phyloP scores from a whole-genome alignment of 2,329 filamentous ascomycete species.

The Talaromyces rugulosus region DNA sequence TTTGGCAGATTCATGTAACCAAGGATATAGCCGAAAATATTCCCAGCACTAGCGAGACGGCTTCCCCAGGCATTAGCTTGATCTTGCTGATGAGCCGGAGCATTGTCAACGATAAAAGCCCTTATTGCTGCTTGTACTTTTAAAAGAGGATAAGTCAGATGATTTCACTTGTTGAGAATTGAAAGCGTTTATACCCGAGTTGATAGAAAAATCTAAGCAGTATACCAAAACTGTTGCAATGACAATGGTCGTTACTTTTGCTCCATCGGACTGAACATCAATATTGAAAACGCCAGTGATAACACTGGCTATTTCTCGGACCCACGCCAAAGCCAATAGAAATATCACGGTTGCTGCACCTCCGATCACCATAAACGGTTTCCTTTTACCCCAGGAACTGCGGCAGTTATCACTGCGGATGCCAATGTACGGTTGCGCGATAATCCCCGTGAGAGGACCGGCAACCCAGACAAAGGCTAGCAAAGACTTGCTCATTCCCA shows the following conservation, averaged over 20 bases:
- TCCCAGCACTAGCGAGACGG: conserved; percentile 77
- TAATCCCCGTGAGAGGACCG: conserved; percentile 71
- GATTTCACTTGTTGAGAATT: background rate
- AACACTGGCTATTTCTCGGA: conserved; percentile 65
- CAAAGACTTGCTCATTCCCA: conserved; percentile 76
- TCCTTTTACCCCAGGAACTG: conserved; percentile 69
- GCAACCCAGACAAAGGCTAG: conserved; percentile 84
- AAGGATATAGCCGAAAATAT: conserved; percentile 84
- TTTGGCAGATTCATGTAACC: conserved; percentile 77
- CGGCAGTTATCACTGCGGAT: conserved; percentile 77
- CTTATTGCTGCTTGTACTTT: conserved; percentile 82
- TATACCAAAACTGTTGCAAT: conserved; percentile 84
- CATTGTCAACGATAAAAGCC: conserved; percentile 90
- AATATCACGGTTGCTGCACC: conserved; percentile 63
- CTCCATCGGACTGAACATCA: conserved; percentile 58
- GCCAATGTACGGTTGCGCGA: conserved; percentile 79
- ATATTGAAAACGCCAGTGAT: conserved; percentile 68
- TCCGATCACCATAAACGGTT: conserved; percentile 75
- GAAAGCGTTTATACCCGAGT: conserved; percentile 58
- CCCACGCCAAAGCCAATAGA: conserved; percentile 69
- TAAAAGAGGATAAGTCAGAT: conserved; percentile 12
- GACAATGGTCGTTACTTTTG: conserved; percentile 65
- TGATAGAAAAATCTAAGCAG: conserved; percentile 88
- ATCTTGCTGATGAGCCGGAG: conserved; percentile 88
- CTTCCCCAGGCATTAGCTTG: conserved; percentile 92